Conservation (phyloP, 768 basidiomycete genomes). For the Hortiboletus campestris region DNA sequence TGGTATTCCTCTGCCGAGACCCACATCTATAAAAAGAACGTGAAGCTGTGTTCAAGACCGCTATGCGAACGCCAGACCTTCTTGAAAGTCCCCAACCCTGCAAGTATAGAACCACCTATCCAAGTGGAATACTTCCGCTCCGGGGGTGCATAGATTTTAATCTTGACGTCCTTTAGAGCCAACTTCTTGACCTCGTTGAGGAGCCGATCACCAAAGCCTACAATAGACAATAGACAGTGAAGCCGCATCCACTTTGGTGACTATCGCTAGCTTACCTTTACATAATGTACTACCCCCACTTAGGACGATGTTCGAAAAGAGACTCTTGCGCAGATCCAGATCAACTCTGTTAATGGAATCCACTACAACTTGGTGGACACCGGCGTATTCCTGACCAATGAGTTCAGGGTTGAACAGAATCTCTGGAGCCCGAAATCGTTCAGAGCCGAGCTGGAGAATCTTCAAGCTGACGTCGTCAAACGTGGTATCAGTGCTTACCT, state of each 20-base stretch:
- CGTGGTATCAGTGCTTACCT: constrained; percentile 48
- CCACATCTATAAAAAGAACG: constrained; percentile 77
- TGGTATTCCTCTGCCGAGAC: constrained; percentile 99
- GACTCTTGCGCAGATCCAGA: constrained; percentile 89
- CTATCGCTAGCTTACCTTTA: constrained; percentile 56
- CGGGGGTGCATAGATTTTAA: constrained; percentile 99
- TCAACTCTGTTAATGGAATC: constrained; percentile 97
- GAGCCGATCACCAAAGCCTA: constrained; percentile 94
- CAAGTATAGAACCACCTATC: constrained; percentile 97
- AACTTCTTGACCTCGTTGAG: constrained; percentile 96
- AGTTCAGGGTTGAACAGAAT: constrained; percentile 97
- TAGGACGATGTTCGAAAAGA: constrained; percentile 96
- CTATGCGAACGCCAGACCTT: constrained; percentile 53
- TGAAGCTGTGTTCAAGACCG: constrained; percentile 3
- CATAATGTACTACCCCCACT: constrained; percentile 96
- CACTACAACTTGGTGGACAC: constrained; percentile 98
- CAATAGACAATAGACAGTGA: constrained; percentile 4
- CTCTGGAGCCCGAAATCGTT: constrained; percentile 96
- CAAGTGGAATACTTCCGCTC: constrained; percentile 97
- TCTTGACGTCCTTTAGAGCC: constrained; percentile 93
- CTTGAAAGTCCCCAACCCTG: constrained; percentile 95
- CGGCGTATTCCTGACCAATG: constrained; percentile 93
- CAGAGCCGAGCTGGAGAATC: constrained; percentile 73
- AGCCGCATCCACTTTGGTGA: constrained; percentile 17
- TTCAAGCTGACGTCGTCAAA: constrained; percentile 12